Evolutionary conservation across 805 yeast species (phyloP), one percentile per base, ranked within the genome.

Genomic region (Ogataea pignaliae): DNA sequence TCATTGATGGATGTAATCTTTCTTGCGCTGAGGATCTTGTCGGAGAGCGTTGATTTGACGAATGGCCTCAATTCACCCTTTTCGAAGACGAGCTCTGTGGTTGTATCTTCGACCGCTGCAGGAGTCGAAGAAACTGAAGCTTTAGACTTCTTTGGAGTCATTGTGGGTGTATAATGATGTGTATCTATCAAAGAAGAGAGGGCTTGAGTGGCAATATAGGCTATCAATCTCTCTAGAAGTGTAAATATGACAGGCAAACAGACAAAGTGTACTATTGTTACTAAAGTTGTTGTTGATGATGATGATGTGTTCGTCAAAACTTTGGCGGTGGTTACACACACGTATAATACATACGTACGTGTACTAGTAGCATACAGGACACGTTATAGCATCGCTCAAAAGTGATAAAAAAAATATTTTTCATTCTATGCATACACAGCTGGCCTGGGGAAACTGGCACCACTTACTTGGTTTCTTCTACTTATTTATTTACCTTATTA

Each of bases 41-140:
- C 61, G 1, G 79, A 64, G 4, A 85, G 76, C 9, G 72, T 72
- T 16, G 85, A 70, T 30, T 75, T 66, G 21, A 83, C 59, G 59
- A 67, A 85, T 8, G 76, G 71, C 55, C 91, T 74, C 34, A 60
- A 53, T 4, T 65, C 66, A 37, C 89, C 90, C 37, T 76, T 56
- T 45, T 65, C 69, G 43, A 71, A 58, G 28, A 71, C 68, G 38
- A 78, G 63, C 43, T 77, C 81, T 6, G 73, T 57, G 13, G 68
- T 68, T 32, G 54, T 30, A 32, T 50, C 59, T 21, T 47, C 46
- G 6, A 36, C 50, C 14, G 30, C 43, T 29, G 40, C 35, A 15
- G 21, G 21, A 28, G 36, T 16, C 28, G 37, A 6, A 3, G 26
- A 16, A n/a, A 30, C n/a, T 2, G 32, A 10, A 21, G 39, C 29